Evolutionary conservation across 306 rosid species (phyloP).

Genomic region (Acacia melanoxylon): DNA sequence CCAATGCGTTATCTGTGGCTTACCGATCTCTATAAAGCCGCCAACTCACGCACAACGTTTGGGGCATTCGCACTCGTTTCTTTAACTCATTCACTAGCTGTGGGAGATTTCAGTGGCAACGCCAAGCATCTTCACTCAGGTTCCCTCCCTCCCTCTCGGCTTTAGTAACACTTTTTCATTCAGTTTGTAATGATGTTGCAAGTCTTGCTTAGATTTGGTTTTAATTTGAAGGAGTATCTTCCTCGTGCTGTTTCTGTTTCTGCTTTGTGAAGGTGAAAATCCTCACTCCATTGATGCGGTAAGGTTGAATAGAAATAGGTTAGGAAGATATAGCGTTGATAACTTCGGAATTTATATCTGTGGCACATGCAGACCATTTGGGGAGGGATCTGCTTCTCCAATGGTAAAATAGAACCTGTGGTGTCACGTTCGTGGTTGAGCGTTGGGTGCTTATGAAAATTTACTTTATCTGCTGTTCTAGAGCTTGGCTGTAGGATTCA

Average conservation of each 20-base stretch:
- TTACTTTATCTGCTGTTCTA: background rate
- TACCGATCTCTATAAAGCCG: conserved; percentile 8
- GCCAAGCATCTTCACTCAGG: conserved; percentile 21
- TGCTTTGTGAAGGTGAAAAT: background rate
- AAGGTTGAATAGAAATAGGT: background rate
- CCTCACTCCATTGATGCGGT: background rate
- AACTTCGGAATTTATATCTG: background rate
- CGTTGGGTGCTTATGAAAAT: background rate
- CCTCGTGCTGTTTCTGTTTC: conserved; percentile 21
- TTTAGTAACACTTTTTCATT: background rate
- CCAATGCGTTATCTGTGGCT: background rate
- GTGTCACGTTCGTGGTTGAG: background rate
- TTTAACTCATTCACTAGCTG: background rate
- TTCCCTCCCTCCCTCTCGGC: conserved; percentile 9
- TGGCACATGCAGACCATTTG: background rate
- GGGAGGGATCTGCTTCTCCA: background rate
- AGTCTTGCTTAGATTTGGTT: background rate
- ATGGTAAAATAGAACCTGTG: background rate
- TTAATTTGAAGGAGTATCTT: background rate
- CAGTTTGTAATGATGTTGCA: background rate
- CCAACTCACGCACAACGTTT: background rate
- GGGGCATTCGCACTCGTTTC: background rate
- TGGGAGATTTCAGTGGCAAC: conserved; percentile 27
- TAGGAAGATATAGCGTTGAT: background rate
- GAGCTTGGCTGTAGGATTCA: background rate